Conservation (phyloP, 768 basidiomycete genomes). For the Sarcomyxa edulis region DNA sequence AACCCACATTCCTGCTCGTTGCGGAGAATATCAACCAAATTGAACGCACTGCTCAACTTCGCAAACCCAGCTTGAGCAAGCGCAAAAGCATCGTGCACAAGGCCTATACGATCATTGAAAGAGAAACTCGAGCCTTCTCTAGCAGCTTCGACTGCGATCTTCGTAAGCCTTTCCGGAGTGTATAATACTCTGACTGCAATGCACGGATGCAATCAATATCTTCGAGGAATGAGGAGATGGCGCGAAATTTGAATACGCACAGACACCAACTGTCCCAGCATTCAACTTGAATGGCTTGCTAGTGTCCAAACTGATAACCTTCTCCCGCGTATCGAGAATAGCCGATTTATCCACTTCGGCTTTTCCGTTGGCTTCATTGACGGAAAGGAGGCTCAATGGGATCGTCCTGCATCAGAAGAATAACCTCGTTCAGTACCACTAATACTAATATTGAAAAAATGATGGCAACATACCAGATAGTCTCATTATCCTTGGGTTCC, state of each 20-base stretch:
- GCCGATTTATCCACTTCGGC: slow-evolving; percentile 51
- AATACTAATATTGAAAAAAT: not conserved
- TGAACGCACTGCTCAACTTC: slow-evolving; percentile 71
- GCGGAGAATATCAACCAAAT: slow-evolving; percentile 62
- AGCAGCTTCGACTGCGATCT: slow-evolving; percentile 79
- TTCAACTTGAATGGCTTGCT: slow-evolving; percentile 85
- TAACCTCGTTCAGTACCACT: too few species aligned
- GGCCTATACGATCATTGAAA: slow-evolving; percentile 83
- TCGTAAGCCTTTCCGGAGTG: slow-evolving; percentile 68
- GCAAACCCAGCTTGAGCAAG: slow-evolving; percentile 79
- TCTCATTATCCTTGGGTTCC: slow-evolving; percentile 79
- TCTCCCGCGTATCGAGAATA: slow-evolving; percentile 66
- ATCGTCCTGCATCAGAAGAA: slow-evolving; percentile 51
- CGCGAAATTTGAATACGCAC: slow-evolving; percentile 37
- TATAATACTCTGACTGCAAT: slow-evolving; percentile 79
- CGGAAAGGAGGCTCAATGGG: slow-evolving; percentile 69
- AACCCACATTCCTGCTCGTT: slow-evolving; percentile 82
- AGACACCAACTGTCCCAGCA: slow-evolving; percentile 83
- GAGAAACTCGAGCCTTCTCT: slow-evolving; percentile 61
- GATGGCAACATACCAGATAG: slow-evolving; percentile 58
- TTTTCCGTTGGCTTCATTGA: slow-evolving; percentile 49
- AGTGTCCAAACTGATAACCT: slow-evolving; percentile 65
- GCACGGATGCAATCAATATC: too few species aligned
- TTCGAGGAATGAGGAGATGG: not conserved
- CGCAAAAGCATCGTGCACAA: slow-evolving; percentile 78